A percentile compares a stretch with the other conserved stretches of the same genome.
phyloP scores from a whole-genome alignment of 805 yeast genomes.

The Lipomyces chichibuensis region DNA sequence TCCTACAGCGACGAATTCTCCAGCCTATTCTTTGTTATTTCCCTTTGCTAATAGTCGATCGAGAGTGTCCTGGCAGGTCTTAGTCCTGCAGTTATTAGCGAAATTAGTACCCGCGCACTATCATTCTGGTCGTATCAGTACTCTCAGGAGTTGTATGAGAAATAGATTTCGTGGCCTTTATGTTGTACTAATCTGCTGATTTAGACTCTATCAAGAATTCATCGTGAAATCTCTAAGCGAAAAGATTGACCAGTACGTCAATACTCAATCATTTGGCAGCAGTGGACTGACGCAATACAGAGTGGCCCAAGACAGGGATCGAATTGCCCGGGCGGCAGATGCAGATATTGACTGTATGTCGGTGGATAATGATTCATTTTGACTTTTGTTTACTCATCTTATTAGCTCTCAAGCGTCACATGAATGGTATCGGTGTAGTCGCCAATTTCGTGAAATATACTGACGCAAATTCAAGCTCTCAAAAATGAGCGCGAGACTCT shows the following conservation, averaged over 20 bases:
- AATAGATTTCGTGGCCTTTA: background rate
- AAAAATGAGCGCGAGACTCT: constrained; percentile 14
- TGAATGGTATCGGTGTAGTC: background rate
- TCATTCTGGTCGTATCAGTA: constrained; percentile 29
- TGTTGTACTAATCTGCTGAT: background rate
- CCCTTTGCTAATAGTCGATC: background rate
- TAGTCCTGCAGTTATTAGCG: constrained; percentile 25
- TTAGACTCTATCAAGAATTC: constrained; percentile 24
- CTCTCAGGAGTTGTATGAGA: constrained; percentile 24
- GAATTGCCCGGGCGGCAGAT: constrained; percentile 20
- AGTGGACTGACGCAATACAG: background rate
- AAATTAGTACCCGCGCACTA: constrained; percentile 19
- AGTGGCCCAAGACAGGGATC: constrained; percentile 15
- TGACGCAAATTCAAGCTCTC: constrained; percentile 6
- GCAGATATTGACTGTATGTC: constrained; percentile 21
- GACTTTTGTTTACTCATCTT: background rate
- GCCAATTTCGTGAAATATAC: background rate
- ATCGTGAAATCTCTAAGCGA: constrained; percentile 14
- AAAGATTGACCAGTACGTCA: constrained; percentile 12
- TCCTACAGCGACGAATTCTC: background rate
- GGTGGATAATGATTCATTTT: background rate
- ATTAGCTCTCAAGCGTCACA: constrained; percentile 1
- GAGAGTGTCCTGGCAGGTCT: constrained; percentile 28
- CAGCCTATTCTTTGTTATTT: background rate
- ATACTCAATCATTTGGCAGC: background rate